Conservation (phyloP, 2,329 filamentous ascomycete species). For the Alternaria brassicae region DNA sequence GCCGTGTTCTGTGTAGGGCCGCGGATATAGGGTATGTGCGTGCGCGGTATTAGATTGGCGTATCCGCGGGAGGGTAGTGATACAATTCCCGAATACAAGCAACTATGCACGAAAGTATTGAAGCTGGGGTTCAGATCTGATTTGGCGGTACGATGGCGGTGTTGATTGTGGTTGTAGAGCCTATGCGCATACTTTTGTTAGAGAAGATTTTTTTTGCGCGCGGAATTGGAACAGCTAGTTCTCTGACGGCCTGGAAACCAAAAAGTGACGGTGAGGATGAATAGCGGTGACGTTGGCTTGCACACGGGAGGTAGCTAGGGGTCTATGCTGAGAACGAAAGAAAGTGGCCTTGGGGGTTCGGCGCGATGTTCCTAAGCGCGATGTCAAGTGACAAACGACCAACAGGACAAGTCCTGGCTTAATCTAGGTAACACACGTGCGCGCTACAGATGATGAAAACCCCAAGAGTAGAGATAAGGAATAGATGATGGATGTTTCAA, state of each 20-base stretch:
- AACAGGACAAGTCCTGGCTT: conserved; percentile 16
- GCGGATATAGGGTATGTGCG: conserved; percentile 14
- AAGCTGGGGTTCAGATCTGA: conserved; percentile 7
- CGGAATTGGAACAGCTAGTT: background rate
- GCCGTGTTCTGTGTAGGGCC: conserved; percentile 9
- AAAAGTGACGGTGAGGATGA: conserved; percentile 14
- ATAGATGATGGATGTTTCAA: conserved; percentile 15
- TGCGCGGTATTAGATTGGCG: conserved; percentile 5
- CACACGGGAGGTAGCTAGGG: background rate
- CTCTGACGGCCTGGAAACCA: background rate
- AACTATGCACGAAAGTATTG: conserved; percentile 18
- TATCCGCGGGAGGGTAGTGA: background rate
- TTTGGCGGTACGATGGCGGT: conserved; percentile 11
- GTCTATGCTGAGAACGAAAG: background rate
- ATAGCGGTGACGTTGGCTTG: conserved; percentile 9
- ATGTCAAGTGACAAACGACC: conserved; percentile 13
- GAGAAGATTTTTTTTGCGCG: conserved; percentile 7
- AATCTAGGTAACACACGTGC: conserved; percentile 21
- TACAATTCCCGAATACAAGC: background rate
- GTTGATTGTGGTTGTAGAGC: conserved; percentile 1
- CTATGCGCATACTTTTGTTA: conserved; percentile 23
- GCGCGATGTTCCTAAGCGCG: conserved; percentile 11
- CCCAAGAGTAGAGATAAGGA: conserved; percentile 13
- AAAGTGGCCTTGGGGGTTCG: background rate
- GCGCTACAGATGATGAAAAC: conserved; percentile 17